These are phyloP conservation scores for Coriaria nepalensis DNA, from an alignment of 306 rosid species.

Conservation along the genomic window DNA sequence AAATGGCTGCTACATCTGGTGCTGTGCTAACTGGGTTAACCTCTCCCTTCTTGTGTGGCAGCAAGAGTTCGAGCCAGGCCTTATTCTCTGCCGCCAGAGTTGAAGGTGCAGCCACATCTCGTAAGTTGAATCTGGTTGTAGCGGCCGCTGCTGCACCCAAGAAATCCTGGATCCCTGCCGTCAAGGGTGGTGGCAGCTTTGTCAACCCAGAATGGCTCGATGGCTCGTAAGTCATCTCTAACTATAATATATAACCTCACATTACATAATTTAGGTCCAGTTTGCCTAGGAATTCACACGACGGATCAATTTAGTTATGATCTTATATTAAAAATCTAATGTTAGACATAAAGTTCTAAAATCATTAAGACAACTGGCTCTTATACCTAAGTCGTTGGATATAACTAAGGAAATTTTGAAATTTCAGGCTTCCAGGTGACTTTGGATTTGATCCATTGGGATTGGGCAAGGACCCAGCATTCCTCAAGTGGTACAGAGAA, in stretches of 20 bases:
- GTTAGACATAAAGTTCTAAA: no score
- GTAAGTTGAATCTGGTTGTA: slow-evolving; percentile 38
- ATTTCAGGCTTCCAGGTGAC: slow-evolving; percentile 85
- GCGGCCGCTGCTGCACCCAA: slow-evolving; percentile 43
- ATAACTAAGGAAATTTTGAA: not conserved
- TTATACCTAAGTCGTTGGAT: no score
- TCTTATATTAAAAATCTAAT: no score
- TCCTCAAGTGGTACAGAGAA: slow-evolving; percentile 96
- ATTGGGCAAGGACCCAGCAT: slow-evolving; percentile 82
- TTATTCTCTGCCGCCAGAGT: slow-evolving; percentile 35
- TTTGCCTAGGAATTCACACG: no score
- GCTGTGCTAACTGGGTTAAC: slow-evolving; percentile 70
- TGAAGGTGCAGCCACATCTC: slow-evolving; percentile 25
- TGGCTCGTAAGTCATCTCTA: slow-evolving; percentile 68
- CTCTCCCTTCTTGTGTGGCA: slow-evolving; percentile 70
- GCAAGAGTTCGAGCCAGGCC: slow-evolving; percentile 44
- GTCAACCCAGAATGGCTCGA: slow-evolving; percentile 97
- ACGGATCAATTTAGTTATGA: no score
- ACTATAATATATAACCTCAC: no score
- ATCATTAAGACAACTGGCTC: no score
- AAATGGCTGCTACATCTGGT: slow-evolving; percentile 91
- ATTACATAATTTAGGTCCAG: no score
- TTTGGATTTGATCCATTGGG: slow-evolving; percentile 94
- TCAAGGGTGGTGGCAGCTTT: slow-evolving; percentile 56
- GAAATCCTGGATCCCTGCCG: slow-evolving; percentile 77